Base-by-base conservation (phyloP, 2,329 filamentous ascomycete species). In the Ustilaginoidea virens region DNA sequence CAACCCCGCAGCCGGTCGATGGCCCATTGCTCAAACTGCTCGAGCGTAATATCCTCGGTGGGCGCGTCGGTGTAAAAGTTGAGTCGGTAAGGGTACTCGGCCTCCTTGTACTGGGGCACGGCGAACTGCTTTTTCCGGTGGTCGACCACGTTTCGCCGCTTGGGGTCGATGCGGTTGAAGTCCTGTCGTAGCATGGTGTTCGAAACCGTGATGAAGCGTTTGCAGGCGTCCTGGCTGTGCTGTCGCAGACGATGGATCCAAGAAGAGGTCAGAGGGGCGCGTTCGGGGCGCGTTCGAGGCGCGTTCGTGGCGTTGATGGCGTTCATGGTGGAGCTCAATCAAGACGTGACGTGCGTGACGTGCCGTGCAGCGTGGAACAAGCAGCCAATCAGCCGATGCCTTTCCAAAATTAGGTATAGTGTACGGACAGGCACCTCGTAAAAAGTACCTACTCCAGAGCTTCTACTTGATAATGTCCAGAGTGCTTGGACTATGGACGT, bases 11-110 rank as follows among this genome's bases (percentile, higher is more conserved):
- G 54, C 33, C 90, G 68, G 45, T 92, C 81, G 46, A 98, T 96
- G 8, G 86, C 90, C 90, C 90, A 98, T 67, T 93, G 85, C 51
- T 98, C 90, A 46, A 98, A 98, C 49, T 98, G 77, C 49, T 98
- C 90, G 23, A 98, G 73, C 0, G 83, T 92, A 42, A 98, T 90
- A 48, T 98, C 90, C 27, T 80, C 80, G 0, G 85, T 94, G 0
- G 90, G 90, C 25, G 90, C 81, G 16, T 77, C 66, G 24, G 73
- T 61, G 58, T 98, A 98, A 55, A 94, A 87, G 61, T 92, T 98
- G 46, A 98, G 69, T 32, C 86, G 78, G 52, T 87, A 68, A 10
- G 77, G 73, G 50, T 96, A 98, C 24, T 78, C 66, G 32, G 77
- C 67, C 39, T 83, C 74, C 52, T 81, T 76, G 62, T 75, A 93